Evolutionary conservation across 2,329 filamentous ascomycete genomes (phyloP), one percentile per base, ranked within the genome.

Genomic region (Penicillium sp.): DNA sequence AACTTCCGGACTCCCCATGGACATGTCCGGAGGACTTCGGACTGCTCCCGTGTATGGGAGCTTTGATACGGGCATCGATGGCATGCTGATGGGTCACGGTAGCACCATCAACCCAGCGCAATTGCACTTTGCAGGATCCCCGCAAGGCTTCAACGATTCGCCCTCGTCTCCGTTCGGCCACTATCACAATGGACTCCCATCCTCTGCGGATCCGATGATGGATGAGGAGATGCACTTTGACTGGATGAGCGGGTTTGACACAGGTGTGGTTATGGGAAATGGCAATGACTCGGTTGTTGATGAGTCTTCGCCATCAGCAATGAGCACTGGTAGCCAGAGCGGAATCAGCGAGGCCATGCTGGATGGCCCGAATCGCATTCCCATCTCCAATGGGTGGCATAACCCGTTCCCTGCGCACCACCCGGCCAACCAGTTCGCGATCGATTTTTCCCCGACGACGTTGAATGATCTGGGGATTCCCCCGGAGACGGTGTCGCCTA

Each of bases 241-340:
- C 65, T 97, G 91, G 91, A 84, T 86, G 75, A 87, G 87, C 56
- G 88, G 88, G 23, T 89, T 96, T 70, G 90, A 94, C 60, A 85
- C 87, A 66, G 85, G 89, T 44, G 84, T 93, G 80, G 83, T 83
- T 8, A 86, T 91, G 70, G 82, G 81, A 64, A 84, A 82, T 54
- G 77, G 79, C 52, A 88, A 88, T 66, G 91, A 96, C 64, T 88
- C 86, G 61, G 91, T 90, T 29, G 84, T 97, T 51, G 93, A 96
- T 66, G 91, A 89, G 56, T 97, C 94, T 12, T 97, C 94, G 15
- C 94, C 94, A 16, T 97, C 94, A 9, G 91, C 91, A 45, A 93
- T 97, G 72, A 97, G 93, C 77, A 96, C 90, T 41, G 90, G 90
- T 56, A 97, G 92, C 74, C 92, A 95, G 68, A 93, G 89, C 71